A percentile compares a stretch with the other conserved stretches of the same genome.
Conservation (phyloP, 257 asterid genomes). For the Datura wrightii region DNA sequence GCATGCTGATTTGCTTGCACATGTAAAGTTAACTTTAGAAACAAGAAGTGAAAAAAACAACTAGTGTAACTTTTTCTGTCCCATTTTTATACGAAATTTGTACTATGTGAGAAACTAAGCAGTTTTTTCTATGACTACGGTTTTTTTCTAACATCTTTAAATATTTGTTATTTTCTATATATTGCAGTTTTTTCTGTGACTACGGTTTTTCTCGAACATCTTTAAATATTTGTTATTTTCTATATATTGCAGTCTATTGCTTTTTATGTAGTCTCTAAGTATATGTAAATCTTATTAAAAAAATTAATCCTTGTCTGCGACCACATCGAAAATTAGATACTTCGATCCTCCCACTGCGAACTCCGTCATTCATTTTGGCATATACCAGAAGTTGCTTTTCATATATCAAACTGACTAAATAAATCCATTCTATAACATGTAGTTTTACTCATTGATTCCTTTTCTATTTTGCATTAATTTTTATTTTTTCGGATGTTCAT, state of each 20-base stretch:
- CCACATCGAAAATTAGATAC: not conserved
- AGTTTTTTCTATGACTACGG: not conserved
- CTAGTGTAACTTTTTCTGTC: not conserved
- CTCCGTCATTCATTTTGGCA: not conserved
- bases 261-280: not conserved
- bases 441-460: not conserved
- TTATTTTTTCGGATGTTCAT: not conserved
- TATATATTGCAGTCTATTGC: not conserved
- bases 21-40: not conserved
- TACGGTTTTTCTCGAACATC: not conserved
- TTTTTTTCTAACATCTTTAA: not conserved
- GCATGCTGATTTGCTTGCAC: not conserved
- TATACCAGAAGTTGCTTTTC: not conserved
- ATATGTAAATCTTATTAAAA: not conserved
- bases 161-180: not conserved
- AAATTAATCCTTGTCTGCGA: not conserved
- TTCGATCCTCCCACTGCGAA: not conserved
- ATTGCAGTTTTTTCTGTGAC: not conserved
- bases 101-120: not conserved
- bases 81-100: not conserved
- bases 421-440: not conserved
- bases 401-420: not conserved
- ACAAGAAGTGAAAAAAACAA: not conserved
- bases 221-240: not conserved
- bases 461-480: not conserved